These are phyloP conservation scores for Berberis thunbergii DNA, from an alignment of 164 flowering plant species.

Conservation along the genomic window DNA sequence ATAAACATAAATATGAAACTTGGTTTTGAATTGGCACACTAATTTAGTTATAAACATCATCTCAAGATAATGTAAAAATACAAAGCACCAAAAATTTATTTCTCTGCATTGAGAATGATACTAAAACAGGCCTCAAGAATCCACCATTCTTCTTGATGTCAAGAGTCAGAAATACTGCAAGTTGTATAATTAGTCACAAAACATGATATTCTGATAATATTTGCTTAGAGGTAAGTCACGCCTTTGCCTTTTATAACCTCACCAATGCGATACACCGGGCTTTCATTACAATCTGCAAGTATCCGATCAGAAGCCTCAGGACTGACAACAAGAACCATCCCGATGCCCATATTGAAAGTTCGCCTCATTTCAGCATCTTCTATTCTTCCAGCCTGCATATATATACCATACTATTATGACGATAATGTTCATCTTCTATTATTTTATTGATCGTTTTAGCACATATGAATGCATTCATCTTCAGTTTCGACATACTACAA, in stretches of 20 bases:
- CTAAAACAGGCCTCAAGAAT: too few relatives aligned
- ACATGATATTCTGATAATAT: background rate
- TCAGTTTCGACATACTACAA: background rate
- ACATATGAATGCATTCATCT: background rate
- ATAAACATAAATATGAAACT: too few relatives aligned
- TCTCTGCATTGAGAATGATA: too few relatives aligned
- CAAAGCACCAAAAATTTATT: too few relatives aligned
- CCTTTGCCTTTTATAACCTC: conserved; percentile 52
- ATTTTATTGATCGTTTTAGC: background rate
- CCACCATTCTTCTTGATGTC: too few relatives aligned
- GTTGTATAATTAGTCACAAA: too few relatives aligned
- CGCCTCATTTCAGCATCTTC: conserved; percentile 82
- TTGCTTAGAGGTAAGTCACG: conserved; percentile 16
- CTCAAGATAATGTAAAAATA: too few relatives aligned
- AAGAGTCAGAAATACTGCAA: too few relatives aligned
- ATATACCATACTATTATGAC: background rate
- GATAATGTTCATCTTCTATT: background rate
- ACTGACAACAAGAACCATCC: conserved; percentile 72
- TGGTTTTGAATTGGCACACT: too few relatives aligned
- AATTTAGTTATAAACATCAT: too few relatives aligned
- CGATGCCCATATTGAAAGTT: conserved; percentile 89
- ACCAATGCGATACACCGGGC: conserved; percentile 40
- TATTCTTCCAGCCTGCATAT: conserved; percentile 56
- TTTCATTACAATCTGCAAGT: conserved; percentile 27
- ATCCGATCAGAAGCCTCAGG: conserved; percentile 57